Conservation (phyloP, 257 asterid species). For the Nicotiana benthamiana region DNA sequence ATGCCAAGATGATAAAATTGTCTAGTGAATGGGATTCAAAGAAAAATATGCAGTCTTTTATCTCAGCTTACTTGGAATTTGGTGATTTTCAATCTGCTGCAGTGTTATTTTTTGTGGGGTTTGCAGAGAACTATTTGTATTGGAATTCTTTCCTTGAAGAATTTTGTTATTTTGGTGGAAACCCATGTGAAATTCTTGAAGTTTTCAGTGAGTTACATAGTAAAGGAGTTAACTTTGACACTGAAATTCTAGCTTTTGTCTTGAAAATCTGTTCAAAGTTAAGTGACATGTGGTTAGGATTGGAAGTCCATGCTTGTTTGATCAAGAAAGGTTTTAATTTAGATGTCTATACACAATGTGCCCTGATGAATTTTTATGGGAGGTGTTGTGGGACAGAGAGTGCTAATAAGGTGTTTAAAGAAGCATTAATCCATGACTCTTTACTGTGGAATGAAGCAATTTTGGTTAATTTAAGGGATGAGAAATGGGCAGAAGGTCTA, state of each 20-base stretch:
- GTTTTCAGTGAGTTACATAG: conserved; percentile 32
- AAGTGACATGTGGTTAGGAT: conserved; percentile 33
- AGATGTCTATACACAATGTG: conserved; percentile 35
- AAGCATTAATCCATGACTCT: conserved; percentile 20
- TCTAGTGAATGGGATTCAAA: conserved; percentile 18
- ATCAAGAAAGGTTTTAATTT: conserved; percentile 49
- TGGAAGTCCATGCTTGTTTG: conserved; percentile 43
- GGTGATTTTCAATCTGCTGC: conserved; percentile 47
- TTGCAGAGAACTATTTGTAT: conserved; percentile 27
- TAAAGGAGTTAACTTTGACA: conserved; percentile 39
- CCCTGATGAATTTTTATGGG: conserved; percentile 56
- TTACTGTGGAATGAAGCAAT: conserved; percentile 55
- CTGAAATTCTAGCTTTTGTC: conserved; percentile 26
- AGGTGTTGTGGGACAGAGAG: conserved; percentile 32
- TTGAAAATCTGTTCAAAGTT: conserved; percentile 42
- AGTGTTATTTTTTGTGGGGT: conserved; percentile 39
- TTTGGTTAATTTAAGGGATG: conserved; percentile 46
- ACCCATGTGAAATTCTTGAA: conserved; percentile 44
- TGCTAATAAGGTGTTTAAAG: conserved; percentile 34
- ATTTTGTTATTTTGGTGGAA: conserved; percentile 34
- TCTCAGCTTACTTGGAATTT: conserved; percentile 33
- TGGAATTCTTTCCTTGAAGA: conserved; percentile 46
- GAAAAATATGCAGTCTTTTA: conserved; percentile 37
- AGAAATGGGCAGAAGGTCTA: conserved; percentile 35
- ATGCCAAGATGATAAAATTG: conserved; percentile 52